Percentiles rank a stretch among this genome's conserved stretches.
Evolutionary conservation across 208 protist species (phyloP).

Genomic region (Leishmania martiniquensis): DNA sequence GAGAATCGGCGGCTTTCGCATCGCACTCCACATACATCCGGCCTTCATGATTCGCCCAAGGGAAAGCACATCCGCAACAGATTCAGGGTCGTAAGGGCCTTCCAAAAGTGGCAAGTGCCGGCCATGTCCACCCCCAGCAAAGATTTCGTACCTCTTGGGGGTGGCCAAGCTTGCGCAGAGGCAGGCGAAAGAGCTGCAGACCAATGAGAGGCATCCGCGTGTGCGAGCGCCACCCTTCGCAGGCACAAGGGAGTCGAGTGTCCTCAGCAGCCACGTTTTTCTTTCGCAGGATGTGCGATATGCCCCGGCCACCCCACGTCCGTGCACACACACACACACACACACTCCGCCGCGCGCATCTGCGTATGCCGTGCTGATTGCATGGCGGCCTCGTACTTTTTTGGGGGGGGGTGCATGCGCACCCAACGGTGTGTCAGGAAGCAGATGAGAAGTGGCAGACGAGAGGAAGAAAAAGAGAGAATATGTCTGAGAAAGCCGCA

Average conservation of each 20-base stretch:
- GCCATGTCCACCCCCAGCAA: neutral
- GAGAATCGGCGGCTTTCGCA: neutral
- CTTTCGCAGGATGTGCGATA: too few relatives aligned
- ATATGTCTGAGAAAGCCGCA: neutral
- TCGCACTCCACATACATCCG: neutral
- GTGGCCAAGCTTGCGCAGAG: neutral
- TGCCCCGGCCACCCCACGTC: too few relatives aligned
- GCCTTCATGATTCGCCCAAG: neutral
- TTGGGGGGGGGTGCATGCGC: too few relatives aligned
- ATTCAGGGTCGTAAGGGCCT: neutral
- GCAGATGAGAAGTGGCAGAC: neutral
- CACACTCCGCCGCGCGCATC: too few relatives aligned
- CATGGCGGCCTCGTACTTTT: too few relatives aligned
- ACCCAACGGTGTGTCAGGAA: neutral
- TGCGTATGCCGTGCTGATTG: too few relatives aligned
- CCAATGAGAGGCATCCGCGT: neutral
- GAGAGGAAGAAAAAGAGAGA: neutral
- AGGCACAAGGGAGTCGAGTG: neutral
- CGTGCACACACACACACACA: too few relatives aligned
- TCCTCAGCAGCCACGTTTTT: too few relatives aligned
- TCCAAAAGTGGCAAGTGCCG: neutral
- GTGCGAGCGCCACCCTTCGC: neutral
- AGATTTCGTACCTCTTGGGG: neutral
- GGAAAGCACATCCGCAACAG: neutral
- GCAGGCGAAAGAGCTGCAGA: neutral